Conservation (phyloP, 805 yeast species). For the Torulaspora maleeae region DNA sequence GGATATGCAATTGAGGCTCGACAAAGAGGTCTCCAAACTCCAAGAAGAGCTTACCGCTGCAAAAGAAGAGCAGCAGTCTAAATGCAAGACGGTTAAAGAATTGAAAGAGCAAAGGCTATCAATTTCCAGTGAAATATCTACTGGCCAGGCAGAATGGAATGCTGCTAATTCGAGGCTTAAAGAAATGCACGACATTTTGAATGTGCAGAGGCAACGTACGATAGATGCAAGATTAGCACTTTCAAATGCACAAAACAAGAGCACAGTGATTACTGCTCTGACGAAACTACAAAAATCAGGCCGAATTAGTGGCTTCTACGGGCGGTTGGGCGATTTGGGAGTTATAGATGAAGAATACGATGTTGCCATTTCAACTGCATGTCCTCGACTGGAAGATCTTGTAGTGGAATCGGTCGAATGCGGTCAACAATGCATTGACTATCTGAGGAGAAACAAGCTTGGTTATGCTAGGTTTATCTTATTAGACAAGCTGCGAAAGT, state of each 20-base stretch:
- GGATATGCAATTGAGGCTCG: slow-evolving; percentile 42
- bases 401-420: slow-evolving; percentile 78
- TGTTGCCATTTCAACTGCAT: slow-evolving; percentile 91
- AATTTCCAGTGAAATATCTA: slow-evolving; percentile 48
- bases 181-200: slow-evolving; percentile 51
- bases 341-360: slow-evolving; percentile 83
- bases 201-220: slow-evolving; percentile 53
- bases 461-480: slow-evolving; percentile 90
- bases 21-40: slow-evolving; percentile 43
- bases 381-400: slow-evolving; percentile 84
- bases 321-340: slow-evolving; percentile 91
- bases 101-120: slow-evolving; percentile 47
- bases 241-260: slow-evolving; percentile 59
- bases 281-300: slow-evolving; percentile 71
- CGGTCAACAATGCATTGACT: slow-evolving; percentile 75
- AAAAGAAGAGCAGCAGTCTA: slow-evolving; percentile 45
- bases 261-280: slow-evolving; percentile 65
- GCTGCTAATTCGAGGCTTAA: slow-evolving; percentile 47
- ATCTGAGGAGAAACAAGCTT: slow-evolving; percentile 70
- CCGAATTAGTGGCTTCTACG: slow-evolving; percentile 78
- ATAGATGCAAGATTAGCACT: slow-evolving; percentile 62
- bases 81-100: slow-evolving; percentile 44
- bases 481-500: slow-evolving; percentile 63
- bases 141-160: slow-evolving; percentile 55
- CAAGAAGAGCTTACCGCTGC: slow-evolving; percentile 43